Base-by-base conservation (phyloP, 2,329 filamentous ascomycete genomes). In the Cladophialophora exuberans region DNA sequence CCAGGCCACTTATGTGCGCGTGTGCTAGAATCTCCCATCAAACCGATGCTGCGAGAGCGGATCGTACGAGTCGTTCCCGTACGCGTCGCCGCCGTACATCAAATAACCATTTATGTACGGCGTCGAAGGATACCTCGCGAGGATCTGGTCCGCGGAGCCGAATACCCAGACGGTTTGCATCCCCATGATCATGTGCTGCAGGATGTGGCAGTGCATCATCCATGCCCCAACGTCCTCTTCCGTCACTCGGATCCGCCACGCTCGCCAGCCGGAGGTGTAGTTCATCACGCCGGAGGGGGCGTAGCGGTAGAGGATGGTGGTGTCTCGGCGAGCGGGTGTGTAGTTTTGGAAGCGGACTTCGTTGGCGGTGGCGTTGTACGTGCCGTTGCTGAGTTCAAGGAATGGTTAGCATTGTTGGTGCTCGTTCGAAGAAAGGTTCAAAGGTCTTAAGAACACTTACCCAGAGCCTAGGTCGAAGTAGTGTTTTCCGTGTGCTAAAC, bases 241-340 rank as follows among this genome's bases (percentile, higher is more conserved):
- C 6, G 69, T 71, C 0, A 84, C 77, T 3, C 80, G 71, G 1
- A 85, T 67, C 7, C 84, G 72, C 84, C 83, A 86, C 0, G 76
- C 83, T 17, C 83, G 72, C 84, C 84, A 87, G 0, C 83, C 82
- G 0, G 75, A 72, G 1, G 73, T 74, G 4, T 71, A 65, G 3
- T 75, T 69, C 0, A 75, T 66, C 2, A 59, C 60, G 0, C 74
- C 76, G 20, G 72, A 72, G 2, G 67, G 58, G 0, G 67, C 69
- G 59, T 85, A 87, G 1, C 79, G 69, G 59, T 83, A 83, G 3
- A 87, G 69, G 59, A 83, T 76, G 1, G 81, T 83, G 0, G 76
- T 79, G 49, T 79, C 76, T 4, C 79, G 67, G 25, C 64, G 59
- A 3, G 76, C 70, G 1, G 77, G 76, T 4, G 64, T 70, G 38